A percentile compares a stretch with the other conserved stretches of the same genome.
phyloP scores from a whole-genome alignment of 805 yeast species.

The Candida hispaniensis region DNA sequence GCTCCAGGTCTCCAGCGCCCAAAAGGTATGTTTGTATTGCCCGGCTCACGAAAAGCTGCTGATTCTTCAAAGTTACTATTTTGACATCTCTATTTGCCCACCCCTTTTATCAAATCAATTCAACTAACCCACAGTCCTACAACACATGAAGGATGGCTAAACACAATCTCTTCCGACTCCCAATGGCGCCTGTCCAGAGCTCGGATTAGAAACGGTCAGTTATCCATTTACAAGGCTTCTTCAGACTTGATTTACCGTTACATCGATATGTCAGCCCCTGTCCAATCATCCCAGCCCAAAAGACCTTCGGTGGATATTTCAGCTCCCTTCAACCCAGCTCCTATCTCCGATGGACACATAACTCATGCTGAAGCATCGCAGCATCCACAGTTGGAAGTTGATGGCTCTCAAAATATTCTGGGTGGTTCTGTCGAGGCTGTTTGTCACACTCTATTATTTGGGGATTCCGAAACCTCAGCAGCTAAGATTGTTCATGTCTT shows the following conservation, averaged over 20 bases:
- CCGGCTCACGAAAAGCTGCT: no score
- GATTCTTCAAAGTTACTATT: no score
- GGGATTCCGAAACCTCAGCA: slow-evolving; percentile 33
- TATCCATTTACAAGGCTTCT: slow-evolving; percentile 52
- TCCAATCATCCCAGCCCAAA: slow-evolving; percentile 2
- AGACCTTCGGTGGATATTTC: slow-evolving; percentile 7
- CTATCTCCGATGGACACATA: slow-evolving; percentile 13
- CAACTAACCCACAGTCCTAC: no score
- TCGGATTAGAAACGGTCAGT: slow-evolving; percentile 56
- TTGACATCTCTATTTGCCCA: no score
- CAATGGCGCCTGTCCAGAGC: slow-evolving; percentile 45
- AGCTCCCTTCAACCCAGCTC: slow-evolving; percentile 13
- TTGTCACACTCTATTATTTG: slow-evolving; percentile 61
- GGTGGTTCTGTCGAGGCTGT: slow-evolving; percentile 60
- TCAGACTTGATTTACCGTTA: slow-evolving; percentile 30
- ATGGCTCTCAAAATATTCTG: slow-evolving; percentile 34
- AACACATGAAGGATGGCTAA: slow-evolving; percentile 16
- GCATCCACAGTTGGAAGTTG: slow-evolving; percentile 51
- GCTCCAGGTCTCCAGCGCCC: no score
- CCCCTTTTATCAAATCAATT: no score
- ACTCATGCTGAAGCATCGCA: slow-evolving; percentile 30
- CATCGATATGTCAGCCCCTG: slow-evolving; percentile 6
- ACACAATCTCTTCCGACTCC: slow-evolving; percentile 12
- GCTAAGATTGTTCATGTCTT: slow-evolving; percentile 40
- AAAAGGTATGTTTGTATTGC: no score